These are phyloP conservation scores for Diutina pseudorugosa DNA, from an alignment of 1,139 yeast genomes.

Conservation along the genomic window DNA sequence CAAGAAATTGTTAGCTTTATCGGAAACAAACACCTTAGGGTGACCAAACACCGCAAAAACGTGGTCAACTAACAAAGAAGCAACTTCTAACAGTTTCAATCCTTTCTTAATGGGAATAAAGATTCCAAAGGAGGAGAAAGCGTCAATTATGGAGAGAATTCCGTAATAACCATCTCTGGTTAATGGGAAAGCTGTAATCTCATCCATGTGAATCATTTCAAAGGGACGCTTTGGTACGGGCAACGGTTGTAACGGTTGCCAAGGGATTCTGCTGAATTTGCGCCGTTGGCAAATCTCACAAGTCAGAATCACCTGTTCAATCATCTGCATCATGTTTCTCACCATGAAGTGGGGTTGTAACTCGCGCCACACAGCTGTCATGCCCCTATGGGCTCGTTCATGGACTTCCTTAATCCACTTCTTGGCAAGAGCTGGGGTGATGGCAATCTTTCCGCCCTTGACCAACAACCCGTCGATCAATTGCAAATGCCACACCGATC, in stretches of 20 bases:
- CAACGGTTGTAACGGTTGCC: background rate
- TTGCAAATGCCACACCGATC: too few relatives aligned
- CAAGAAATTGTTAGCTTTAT: background rate
- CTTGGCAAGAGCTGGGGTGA: background rate
- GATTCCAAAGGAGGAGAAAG: background rate
- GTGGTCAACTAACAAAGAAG: background rate
- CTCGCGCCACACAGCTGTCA: background rate
- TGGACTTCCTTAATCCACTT: background rate
- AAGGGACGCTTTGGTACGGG: background rate
- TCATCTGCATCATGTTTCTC: background rate
- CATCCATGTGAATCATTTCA: background rate
- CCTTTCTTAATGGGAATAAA: background rate
- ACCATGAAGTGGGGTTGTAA: background rate
- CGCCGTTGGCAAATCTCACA: background rate
- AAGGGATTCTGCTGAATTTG: background rate
- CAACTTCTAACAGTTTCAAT: background rate
- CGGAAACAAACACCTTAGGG: background rate
- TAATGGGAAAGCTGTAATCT: background rate
- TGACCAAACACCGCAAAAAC: background rate
- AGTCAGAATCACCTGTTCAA: background rate
- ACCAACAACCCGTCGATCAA: too few relatives aligned
- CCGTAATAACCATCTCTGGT: background rate
- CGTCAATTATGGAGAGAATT: background rate
- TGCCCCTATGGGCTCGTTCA: background rate
- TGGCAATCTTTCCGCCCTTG: too few relatives aligned